Base-by-base conservation (phyloP, 345 rosid genomes). In the Cochlearia excelsa region DNA sequence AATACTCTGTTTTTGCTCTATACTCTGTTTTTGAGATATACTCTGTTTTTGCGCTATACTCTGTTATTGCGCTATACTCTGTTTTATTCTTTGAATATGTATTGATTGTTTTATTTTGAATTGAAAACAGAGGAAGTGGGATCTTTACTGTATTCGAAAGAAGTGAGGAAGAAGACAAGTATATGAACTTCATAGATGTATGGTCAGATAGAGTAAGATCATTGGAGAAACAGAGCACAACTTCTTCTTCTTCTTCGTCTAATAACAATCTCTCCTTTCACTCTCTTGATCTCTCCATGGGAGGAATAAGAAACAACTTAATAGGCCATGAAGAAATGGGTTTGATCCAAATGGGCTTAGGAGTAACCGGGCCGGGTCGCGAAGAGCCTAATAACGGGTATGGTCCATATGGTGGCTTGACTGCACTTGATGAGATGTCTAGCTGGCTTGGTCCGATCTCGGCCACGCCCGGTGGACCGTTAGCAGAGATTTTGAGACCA, bases 381-480 rank as follows among this genome's bases (percentile, higher is more conserved):
- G 72, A 63, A 35, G 72, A 64, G 31, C 58, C 48, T 16, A 16
- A 16, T 47, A 72, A 50, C 28, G 64, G 42, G 30, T 63, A 70
- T 50, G 53, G 69, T 8, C 54, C 59, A 23, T 65, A 63, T 61
- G 59, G 63, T 27, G 63, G 58, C 55, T 58, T 68, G 41, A 16
- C 23, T 16, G 50, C 76, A 3, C 48, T 57, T 2, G 59, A 55
- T 27, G 53, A 61, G 33, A 59, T 54, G 42, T 46, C 87, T 27
- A 62, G 56, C 49, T 80, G 82, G 83, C 68, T 74, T 49, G 65
- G 65, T 68, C 72, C 81, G 5, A 54, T 54, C 9, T 66, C 81
- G 3, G 52, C 80, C 34, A 50, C 84, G 0, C 86, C 82, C 1
- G 96, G 95, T 1, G 95, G 96, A 30, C 96, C 96, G 30, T 68